These are phyloP conservation scores for Tulasnella sp. DNA, from an alignment of 768 basidiomycete species.

Conservation along the genomic window DNA sequence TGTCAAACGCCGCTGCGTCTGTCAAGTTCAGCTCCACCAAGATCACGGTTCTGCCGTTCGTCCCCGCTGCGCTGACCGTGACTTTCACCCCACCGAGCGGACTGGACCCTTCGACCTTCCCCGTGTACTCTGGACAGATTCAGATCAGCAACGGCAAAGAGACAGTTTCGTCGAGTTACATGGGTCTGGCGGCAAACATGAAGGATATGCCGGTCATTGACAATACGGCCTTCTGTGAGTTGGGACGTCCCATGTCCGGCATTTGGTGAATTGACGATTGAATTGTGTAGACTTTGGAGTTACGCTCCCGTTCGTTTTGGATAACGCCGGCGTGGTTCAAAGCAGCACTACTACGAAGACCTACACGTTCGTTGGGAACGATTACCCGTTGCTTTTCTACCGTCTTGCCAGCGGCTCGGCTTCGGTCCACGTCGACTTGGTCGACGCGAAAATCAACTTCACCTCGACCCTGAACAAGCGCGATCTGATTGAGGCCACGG, in stretches of 20 bases:
- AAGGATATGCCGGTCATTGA: slow-evolving; percentile 42
- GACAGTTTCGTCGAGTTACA: slow-evolving; percentile 32
- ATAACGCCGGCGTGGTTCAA: background rate
- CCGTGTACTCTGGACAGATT: slow-evolving; percentile 52
- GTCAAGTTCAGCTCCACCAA: slow-evolving; percentile 36
- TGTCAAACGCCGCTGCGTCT: slow-evolving; percentile 35
- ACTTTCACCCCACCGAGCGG: slow-evolving; percentile 37
- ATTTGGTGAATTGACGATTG: background rate
- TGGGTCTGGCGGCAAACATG: slow-evolving; percentile 35
- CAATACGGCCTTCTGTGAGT: slow-evolving; percentile 25
- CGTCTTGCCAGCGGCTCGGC: slow-evolving; percentile 7
- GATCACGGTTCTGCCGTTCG: slow-evolving; percentile 36
- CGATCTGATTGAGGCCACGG: background rate
- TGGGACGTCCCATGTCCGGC: background rate
- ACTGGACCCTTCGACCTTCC: slow-evolving; percentile 34
- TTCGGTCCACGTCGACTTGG: slow-evolving; percentile 8
- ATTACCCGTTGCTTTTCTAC: slow-evolving; percentile 3
- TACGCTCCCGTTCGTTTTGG: background rate
- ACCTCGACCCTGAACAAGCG: background rate
- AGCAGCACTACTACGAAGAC: background rate
- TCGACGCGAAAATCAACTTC: background rate
- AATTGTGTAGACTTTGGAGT: background rate
- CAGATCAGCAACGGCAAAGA: slow-evolving; percentile 23
- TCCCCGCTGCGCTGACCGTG: slow-evolving; percentile 32
- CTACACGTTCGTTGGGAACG: background rate